Percentiles rank a stretch among this genome's conserved stretches.
Evolutionary conservation across 306 rosid genomes (phyloP).

Genomic region (Dryas drummondii): DNA sequence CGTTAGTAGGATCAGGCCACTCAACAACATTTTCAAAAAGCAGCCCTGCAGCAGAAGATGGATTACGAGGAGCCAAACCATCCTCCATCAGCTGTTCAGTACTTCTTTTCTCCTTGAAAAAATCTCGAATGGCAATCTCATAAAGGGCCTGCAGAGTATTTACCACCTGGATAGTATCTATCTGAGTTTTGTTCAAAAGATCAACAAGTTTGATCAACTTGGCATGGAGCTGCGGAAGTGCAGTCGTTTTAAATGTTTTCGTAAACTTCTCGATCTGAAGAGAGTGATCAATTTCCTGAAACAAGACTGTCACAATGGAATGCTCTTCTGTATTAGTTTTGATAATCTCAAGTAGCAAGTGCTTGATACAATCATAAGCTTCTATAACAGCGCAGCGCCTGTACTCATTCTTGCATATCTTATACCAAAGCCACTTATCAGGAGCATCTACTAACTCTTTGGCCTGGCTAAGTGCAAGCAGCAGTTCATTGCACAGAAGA

Average conservation of each 20-base stretch:
- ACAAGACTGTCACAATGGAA: slow-evolving; percentile 75
- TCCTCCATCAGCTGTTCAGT: slow-evolving; percentile 66
- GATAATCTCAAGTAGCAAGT: slow-evolving; percentile 65
- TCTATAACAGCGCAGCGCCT: slow-evolving; percentile 90
- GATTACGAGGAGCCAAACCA: slow-evolving; percentile 72
- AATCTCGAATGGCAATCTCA: slow-evolving; percentile 75
- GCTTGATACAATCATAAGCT: slow-evolving; percentile 76
- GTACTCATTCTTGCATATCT: slow-evolving; percentile 87
- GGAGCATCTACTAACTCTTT: slow-evolving; percentile 76
- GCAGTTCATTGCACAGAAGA: slow-evolving; percentile 91
- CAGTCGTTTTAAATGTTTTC: slow-evolving; percentile 67
- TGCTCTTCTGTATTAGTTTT: slow-evolving; percentile 70
- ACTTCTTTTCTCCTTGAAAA: slow-evolving; percentile 72
- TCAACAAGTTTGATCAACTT: slow-evolving; percentile 77
- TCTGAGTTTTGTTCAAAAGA: slow-evolving; percentile 58
- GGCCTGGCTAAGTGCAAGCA: slow-evolving; percentile 94
- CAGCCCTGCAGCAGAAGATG: slow-evolving; percentile 49
- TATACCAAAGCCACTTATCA: slow-evolving; percentile 75
- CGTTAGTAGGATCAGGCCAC: slow-evolving; percentile 62
- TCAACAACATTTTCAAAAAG: slow-evolving; percentile 72
- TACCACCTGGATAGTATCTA: slow-evolving; percentile 63
- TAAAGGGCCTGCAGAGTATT: slow-evolving; percentile 88
- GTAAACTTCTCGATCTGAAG: slow-evolving; percentile 75
- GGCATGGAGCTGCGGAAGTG: slow-evolving; percentile 71
- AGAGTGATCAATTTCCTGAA: slow-evolving; percentile 89